phyloP scores from a whole-genome alignment of 2,329 filamentous ascomycete genomes.

The Colletotrichum nymphaeae region DNA sequence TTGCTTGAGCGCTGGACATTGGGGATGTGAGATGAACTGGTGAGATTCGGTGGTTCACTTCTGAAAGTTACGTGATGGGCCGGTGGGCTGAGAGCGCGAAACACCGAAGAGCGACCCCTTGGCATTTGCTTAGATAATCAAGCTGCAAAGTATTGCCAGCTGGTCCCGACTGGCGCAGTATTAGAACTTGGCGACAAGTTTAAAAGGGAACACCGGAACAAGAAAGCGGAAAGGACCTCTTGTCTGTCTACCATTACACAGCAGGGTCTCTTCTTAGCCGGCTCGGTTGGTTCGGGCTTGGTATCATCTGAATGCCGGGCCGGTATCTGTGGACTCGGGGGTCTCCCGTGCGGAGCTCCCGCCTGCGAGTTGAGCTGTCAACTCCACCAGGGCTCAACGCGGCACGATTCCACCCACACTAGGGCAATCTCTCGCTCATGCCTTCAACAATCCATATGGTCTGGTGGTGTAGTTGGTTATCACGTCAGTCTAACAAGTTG shows the following conservation, averaged over 20 bases:
- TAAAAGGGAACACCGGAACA: not conserved
- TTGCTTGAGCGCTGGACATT: slow-evolving; percentile 11
- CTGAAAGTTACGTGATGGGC: not conserved
- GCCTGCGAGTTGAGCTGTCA: not conserved
- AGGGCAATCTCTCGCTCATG: not conserved
- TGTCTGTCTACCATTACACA: not conserved
- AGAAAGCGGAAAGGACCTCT: not conserved
- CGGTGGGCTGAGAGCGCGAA: slow-evolving; percentile 9
- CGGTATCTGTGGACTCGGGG: not conserved
- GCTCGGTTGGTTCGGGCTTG: not conserved
- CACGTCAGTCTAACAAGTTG: slow-evolving; percentile 57
- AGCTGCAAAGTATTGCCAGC: not conserved
- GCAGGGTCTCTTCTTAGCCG: not conserved
- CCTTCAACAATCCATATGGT: not conserved
- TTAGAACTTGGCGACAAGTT: not conserved
- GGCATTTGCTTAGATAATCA: slow-evolving; percentile 15
- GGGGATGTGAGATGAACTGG: not conserved
- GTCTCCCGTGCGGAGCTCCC: not conserved
- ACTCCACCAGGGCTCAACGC: not conserved
- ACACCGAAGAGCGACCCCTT: not conserved
- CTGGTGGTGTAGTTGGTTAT: slow-evolving; percentile 56
- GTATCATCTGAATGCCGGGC: too few species aligned
- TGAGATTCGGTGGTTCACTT: not conserved
- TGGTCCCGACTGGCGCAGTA: not conserved
- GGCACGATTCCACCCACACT: not conserved